Conservation (phyloP, 371 early-diverging fungal genomes). For the Smittium mucronatum region DNA sequence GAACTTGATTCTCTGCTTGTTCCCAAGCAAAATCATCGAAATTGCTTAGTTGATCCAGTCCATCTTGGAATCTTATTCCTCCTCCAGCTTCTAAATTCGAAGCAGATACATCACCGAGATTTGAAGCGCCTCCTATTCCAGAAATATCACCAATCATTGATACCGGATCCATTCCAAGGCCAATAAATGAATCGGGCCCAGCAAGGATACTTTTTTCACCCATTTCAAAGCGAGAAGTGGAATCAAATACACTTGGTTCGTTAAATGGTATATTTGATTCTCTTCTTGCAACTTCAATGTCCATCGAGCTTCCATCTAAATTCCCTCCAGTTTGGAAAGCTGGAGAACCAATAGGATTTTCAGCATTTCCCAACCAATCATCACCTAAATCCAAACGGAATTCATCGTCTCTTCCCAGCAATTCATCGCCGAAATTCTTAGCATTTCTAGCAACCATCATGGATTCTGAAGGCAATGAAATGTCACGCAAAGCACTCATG, state of each 20-base stretch:
- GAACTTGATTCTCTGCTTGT: constrained; percentile 2
- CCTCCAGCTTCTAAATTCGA: neutral
- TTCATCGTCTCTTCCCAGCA: constrained; percentile 35
- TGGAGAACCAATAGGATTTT: neutral
- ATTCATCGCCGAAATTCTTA: constrained; percentile 34
- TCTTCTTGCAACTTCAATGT: constrained; percentile 13
- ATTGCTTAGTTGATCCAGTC: neutral
- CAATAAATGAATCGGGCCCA: neutral
- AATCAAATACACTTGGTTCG: constrained; percentile 4
- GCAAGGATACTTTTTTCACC: constrained; percentile 7
- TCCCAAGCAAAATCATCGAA: constrained; percentile 9
- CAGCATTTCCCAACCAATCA: constrained; percentile 28
- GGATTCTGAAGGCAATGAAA: constrained; percentile 37
- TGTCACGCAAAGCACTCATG: constrained; percentile 41
- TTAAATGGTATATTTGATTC: neutral
- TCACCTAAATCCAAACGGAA: constrained; percentile 46
- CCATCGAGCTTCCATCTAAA: constrained; percentile 12
- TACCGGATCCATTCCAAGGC: neutral
- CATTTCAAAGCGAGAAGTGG: constrained; percentile 3
- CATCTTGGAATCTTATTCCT: neutral
- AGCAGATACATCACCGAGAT: neutral
- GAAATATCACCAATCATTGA: neutral
- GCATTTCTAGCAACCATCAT: constrained; percentile 26
- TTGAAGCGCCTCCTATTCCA: neutral
- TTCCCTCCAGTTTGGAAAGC: neutral